Evolutionary conservation across 257 asterid species (phyloP).

Genomic region (Asclepias syriaca): DNA sequence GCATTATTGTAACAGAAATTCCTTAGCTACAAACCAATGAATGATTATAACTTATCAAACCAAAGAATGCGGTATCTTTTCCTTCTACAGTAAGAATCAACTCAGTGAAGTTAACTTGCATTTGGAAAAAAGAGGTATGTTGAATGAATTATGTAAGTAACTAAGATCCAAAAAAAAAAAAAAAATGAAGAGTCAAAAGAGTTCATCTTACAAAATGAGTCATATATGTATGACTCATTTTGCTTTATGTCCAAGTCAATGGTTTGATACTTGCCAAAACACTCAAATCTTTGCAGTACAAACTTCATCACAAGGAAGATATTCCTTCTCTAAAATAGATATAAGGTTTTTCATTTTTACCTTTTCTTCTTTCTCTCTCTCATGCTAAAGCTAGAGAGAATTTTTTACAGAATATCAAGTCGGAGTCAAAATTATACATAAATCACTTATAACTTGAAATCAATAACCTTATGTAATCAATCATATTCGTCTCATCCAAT

Average conservation of each 20-base stretch:
- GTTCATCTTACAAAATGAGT: not conserved
- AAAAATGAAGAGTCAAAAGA: not conserved
- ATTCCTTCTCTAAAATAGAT: too few relatives aligned
- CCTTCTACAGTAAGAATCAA: not conserved
- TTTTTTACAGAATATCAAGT: not conserved
- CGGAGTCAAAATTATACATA: not conserved
- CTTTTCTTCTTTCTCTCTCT: too few relatives aligned
- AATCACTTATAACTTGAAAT: not conserved
- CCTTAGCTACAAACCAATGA: not conserved
- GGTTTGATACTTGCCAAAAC: not conserved
- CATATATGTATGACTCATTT: too few relatives aligned
- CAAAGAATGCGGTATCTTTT: not conserved
- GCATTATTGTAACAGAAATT: not conserved
- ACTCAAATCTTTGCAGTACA: not conserved
- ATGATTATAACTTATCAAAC: not conserved
- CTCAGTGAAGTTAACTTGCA: not conserved
- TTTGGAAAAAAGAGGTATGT: not conserved
- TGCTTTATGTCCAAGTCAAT: not conserved
- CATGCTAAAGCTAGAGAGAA: too few relatives aligned
- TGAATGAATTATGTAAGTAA: not conserved
- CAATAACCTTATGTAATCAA: not conserved
- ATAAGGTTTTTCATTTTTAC: too few relatives aligned
- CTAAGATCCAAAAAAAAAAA: not conserved
- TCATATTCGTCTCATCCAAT: not conserved
- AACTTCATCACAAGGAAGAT: not conserved